These are phyloP conservation scores for Fomitiporia mediterranea DNA, from an alignment of 1,284 basidiomycete species.

Conservation along the genomic window DNA sequence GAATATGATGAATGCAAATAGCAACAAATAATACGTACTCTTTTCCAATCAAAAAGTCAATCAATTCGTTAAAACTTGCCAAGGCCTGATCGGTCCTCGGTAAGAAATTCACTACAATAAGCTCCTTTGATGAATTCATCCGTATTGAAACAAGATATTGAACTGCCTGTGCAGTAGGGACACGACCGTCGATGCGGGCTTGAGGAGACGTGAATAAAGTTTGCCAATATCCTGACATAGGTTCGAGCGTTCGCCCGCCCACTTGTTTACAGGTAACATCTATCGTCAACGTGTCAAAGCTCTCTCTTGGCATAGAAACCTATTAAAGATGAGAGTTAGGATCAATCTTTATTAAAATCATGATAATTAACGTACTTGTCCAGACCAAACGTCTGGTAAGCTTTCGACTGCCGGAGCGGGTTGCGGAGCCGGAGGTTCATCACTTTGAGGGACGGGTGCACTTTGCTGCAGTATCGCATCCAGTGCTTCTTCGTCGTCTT, in stretches of 20 bases:
- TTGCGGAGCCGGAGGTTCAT: not conserved
- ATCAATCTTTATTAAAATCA: conserved; percentile 11
- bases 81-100: conserved; percentile 43
- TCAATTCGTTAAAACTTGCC: conserved; percentile 55
- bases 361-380: conserved; percentile 47
- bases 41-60: conserved; percentile 68
- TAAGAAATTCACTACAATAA: conserved; percentile 70
- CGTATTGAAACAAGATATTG: conserved; percentile 74
- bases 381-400: conserved; percentile 60
- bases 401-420: conserved; percentile 35
- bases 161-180: conserved; percentile 66
- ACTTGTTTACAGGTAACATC: conserved; percentile 67
- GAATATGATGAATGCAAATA: conserved; percentile 15
- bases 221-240: conserved; percentile 59
- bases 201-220: conserved; percentile 65
- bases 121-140: conserved; percentile 72
- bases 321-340: conserved; percentile 29
- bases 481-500: conserved; percentile 67
- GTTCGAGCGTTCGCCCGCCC: conserved; percentile 54
- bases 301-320: conserved; percentile 76
- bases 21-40: conserved; percentile 47
- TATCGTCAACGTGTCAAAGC: conserved; percentile 58
- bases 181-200: conserved; percentile 75
- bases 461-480: conserved; percentile 75
- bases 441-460: conserved; percentile 32